A percentile compares a stretch with the other conserved stretches of the same genome.
phyloP scores from a whole-genome alignment of 768 basidiomycete genomes.

The Saitozyma podzolica region DNA sequence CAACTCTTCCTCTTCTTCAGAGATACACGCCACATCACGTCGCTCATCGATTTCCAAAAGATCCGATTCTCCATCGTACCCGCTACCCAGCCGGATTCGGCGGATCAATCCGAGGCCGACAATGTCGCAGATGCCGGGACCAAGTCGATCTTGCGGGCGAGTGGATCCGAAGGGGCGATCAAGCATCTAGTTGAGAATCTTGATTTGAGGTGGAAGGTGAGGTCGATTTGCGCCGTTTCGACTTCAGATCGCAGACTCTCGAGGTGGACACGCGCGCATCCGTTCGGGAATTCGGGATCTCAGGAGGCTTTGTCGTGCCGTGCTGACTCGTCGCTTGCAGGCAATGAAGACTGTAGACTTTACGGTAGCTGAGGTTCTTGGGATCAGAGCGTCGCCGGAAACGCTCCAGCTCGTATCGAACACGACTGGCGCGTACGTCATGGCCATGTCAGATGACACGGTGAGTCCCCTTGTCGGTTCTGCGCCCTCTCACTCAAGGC shows the following conservation, averaged over 20 bases:
- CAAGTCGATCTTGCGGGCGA: not conserved
- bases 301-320: not conserved
- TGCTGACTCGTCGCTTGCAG: not conserved
- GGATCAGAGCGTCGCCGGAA: not conserved
- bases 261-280: too few relatives aligned
- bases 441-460: not conserved
- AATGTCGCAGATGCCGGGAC: not conserved
- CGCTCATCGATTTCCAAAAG: not conserved
- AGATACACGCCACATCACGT: constrained; percentile 1
- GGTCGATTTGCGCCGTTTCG: not conserved
- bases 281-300: too few relatives aligned
- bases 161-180: not conserved
- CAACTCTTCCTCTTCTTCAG: constrained; percentile 22
- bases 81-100: not conserved
- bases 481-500: too few relatives aligned
- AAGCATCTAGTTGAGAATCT: not conserved
- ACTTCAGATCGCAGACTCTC: too few relatives aligned
- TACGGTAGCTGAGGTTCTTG: not conserved
- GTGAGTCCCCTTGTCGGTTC: too few relatives aligned
- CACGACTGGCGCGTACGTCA: constrained; percentile 4
- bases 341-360: not conserved
- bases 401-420: constrained; percentile 2
- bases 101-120: not conserved
- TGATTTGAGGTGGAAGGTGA: not conserved
- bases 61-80: constrained; percentile 5